Conservation (phyloP, 352 stramenopile genomes). For the Globisporangium parvum region DNA sequence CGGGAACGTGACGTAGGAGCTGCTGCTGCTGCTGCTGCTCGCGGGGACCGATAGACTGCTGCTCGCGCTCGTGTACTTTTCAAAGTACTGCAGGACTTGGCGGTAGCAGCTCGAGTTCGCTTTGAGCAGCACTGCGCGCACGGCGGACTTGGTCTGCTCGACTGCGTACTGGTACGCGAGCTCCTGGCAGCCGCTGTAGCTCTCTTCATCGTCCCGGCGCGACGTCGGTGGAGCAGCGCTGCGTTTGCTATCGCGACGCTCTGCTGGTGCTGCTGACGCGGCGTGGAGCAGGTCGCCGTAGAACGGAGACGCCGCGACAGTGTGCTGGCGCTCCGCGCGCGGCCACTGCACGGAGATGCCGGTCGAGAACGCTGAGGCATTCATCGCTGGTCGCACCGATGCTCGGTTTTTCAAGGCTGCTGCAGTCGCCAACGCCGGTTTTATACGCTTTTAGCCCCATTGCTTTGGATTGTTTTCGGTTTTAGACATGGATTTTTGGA, state of each 20-base stretch:
- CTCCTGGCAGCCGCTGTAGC: conserved; percentile 48
- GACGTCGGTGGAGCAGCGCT: background rate
- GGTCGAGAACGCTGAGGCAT: conserved; percentile 42
- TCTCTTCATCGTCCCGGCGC: conserved; percentile 21
- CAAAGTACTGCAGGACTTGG: conserved; percentile 55
- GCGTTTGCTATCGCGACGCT: background rate
- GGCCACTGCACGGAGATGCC: conserved; percentile 50
- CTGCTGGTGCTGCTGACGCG: background rate
- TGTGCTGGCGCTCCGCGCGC: background rate
- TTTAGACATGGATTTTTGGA: too few relatives aligned
- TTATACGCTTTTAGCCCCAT: too few relatives aligned
- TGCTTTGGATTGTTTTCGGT: too few relatives aligned
- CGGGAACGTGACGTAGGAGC: conserved; percentile 26
- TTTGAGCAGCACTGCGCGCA: conserved; percentile 53
- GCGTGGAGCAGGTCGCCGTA: background rate
- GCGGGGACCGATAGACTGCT: background rate
- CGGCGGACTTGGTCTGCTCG: conserved; percentile 39
- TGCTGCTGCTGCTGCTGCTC: too few relatives aligned
- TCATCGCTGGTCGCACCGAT: conserved; percentile 22
- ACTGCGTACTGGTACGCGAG: conserved; percentile 60
- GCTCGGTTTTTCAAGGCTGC: too few relatives aligned
- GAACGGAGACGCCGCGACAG: conserved; percentile 1
- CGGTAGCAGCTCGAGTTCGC: conserved; percentile 69
- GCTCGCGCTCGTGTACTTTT: conserved; percentile 29
- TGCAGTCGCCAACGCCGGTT: too few relatives aligned